Conservation (phyloP, 2,329 filamentous ascomycete genomes). For the Beauveria bassiana region DNA sequence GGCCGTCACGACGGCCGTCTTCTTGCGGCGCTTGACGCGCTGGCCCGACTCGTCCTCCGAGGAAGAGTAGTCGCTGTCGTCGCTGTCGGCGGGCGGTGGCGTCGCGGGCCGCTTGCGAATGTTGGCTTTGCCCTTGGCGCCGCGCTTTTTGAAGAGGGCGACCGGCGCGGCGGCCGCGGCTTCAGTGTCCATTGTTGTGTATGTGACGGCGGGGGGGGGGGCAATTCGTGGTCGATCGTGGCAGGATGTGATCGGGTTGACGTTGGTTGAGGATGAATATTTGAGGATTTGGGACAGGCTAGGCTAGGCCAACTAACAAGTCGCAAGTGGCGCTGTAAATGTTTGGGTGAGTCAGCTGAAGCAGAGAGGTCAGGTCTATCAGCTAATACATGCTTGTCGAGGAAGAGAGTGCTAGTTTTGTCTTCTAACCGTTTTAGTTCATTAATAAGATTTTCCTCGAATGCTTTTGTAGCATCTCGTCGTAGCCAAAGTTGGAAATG, state of each 20-base stretch:
- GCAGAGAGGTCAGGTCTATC: too few species aligned
- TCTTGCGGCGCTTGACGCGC: conserved; percentile 71
- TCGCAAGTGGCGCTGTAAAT: too few species aligned
- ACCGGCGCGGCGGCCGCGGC: conserved; percentile 38
- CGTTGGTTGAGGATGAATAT: neutral
- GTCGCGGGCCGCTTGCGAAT: conserved; percentile 75
- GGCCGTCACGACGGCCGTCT: conserved; percentile 56
- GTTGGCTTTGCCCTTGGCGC: conserved; percentile 66
- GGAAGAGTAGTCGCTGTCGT: conserved; percentile 59
- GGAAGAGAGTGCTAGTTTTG: too few species aligned
- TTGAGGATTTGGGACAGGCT: neutral
- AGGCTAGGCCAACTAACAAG: neutral
- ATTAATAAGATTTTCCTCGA: neutral
- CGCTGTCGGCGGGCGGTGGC: conserved; percentile 61
- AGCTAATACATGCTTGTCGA: too few species aligned
- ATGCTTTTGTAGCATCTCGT: neutral
- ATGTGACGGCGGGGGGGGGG: neutral
- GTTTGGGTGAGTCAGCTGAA: too few species aligned
- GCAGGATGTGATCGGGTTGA: neutral
- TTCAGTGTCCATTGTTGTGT: conserved; percentile 9
- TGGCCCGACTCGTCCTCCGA: conserved; percentile 71
- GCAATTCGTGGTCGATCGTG: neutral
- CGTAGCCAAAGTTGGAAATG: neutral
- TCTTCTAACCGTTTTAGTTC: neutral
- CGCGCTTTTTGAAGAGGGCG: conserved; percentile 79